Conservation (phyloP, 1,139 yeast species). For the Lodderomyces margitis region DNA sequence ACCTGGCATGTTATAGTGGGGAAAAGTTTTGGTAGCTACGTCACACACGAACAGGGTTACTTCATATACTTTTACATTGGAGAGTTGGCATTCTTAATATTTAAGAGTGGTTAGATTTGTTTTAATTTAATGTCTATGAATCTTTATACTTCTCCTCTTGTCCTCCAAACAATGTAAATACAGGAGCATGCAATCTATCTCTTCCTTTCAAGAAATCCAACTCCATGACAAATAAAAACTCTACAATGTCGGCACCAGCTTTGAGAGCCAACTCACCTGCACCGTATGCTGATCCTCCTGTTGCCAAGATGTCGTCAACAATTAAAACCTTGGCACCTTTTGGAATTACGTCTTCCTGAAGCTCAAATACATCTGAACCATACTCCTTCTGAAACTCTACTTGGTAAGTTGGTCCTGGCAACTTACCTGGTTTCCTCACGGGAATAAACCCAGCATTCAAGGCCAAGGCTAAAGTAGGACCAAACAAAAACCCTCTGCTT, state of each 20-base stretch:
- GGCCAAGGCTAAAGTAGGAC: conserved; percentile 90
- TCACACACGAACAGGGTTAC: conserved; percentile 84
- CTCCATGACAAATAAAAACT: conserved; percentile 88
- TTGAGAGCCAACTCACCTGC: conserved; percentile 82
- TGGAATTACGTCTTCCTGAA: conserved; percentile 81
- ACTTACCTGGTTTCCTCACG: conserved; percentile 90
- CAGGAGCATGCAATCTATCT: conserved; percentile 80
- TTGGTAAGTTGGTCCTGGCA: conserved; percentile 77
- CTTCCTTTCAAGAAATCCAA: conserved; percentile 93
- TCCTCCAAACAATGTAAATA: conserved; percentile 82
- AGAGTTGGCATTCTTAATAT: conserved; percentile 74
- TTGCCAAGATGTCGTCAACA: conserved; percentile 95
- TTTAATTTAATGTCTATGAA: conserved; percentile 1
- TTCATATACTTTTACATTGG: conserved; percentile 86
- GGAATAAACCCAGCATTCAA: conserved; percentile 91
- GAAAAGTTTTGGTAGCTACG: conserved; percentile 87
- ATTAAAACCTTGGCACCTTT: conserved; percentile 77
- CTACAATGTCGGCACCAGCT: conserved; percentile 67
- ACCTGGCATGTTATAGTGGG: conserved; percentile 98
- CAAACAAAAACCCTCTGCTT: conserved; percentile 94
- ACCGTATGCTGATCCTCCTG: conserved; percentile 95
- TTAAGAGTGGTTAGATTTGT: conserved; percentile 57
- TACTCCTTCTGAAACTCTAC: conserved; percentile 89
- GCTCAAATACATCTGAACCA: conserved; percentile 85
- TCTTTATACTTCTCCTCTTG: conserved; percentile 53